These are phyloP conservation scores for sunflower (Helianthus annuus) DNA, from an alignment of 129 eudicot species.

Conservation along the genomic window HanXRQr2.0-SUNRISE NC_035434.2:142021609-142022108, in stretches of 20 bases:
- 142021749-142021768: slow-evolving; percentile 83
- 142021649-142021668: too few relatives aligned
- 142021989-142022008: slow-evolving; percentile 67
- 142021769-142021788: slow-evolving; percentile 95
- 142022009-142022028: slow-evolving; percentile 48
- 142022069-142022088: slow-evolving; percentile 91
- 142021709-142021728: neutral
- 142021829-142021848: slow-evolving; percentile 74
- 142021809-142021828: slow-evolving; percentile 71
- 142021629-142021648: too few relatives aligned
- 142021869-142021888: slow-evolving; percentile 66
- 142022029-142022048: slow-evolving; percentile 80
- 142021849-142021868: slow-evolving; percentile 90
- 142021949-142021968: slow-evolving; percentile 36
- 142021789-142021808: slow-evolving; percentile 71
- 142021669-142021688: too few relatives aligned
- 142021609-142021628: too few relatives aligned
- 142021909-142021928: slow-evolving; percentile 47
- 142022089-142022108: slow-evolving; percentile 60
- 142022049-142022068: slow-evolving; percentile 84
- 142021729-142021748: slow-evolving; percentile 79
- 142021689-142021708: too few relatives aligned
- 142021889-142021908: slow-evolving; percentile 74
- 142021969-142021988: slow-evolving; percentile 70
- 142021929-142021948: slow-evolving; percentile 50